Evolutionary conservation across 129 eudicot species (phyloP), one percentile per base, ranked within the genome.

Genomic region (Chrysanthemum makinoi): DNA sequence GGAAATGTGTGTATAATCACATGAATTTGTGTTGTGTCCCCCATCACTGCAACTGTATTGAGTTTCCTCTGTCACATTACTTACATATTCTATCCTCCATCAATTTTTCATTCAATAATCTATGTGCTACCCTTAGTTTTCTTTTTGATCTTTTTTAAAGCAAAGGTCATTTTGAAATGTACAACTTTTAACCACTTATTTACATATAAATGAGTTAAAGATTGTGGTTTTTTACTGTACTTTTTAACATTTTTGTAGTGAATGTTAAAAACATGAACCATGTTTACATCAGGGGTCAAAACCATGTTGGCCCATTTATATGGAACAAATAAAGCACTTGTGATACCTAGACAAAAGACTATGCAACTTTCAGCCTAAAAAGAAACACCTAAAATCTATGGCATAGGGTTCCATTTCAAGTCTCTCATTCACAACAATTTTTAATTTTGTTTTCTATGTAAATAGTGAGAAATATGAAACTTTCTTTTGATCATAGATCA

Each of bases 1-100:
- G 18, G 64, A 76, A 68, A 68, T 71, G 66, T 69, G 24, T 68
- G 56, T 76, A 68, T 13, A 39, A 76, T 68, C 80, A 76, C 80
- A 76, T 76, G 74, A 68, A 68, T 64, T 55, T 68, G 75, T 57
- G 74, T 75, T 57, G 74, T 46, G 70, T 66, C 80, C 73, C 68
- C 80, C 80, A 69, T 76, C 80, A 76, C 74, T 75, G 26, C 66
- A 66, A 49, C 76, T 44, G 24, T 26, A 14, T 60, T 60, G 69
- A 72, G 69, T 30, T 72, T 61, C 76, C 76, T 58, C 48, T 72
- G 67, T 73, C 77, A 73, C 77, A 17, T 73, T 59, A 24, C 50
- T 24, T 60, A 44, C 68, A 22, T 48, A 62, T 72, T 61, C 56
- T 9, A 53, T 18, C 48, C 60, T 35, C 61, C 72, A 28, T 53